A percentile compares a stretch with the other conserved stretches of the same genome.
Conservation (phyloP, 139 green algal genomes). For the Gonium pectorale region DNA sequence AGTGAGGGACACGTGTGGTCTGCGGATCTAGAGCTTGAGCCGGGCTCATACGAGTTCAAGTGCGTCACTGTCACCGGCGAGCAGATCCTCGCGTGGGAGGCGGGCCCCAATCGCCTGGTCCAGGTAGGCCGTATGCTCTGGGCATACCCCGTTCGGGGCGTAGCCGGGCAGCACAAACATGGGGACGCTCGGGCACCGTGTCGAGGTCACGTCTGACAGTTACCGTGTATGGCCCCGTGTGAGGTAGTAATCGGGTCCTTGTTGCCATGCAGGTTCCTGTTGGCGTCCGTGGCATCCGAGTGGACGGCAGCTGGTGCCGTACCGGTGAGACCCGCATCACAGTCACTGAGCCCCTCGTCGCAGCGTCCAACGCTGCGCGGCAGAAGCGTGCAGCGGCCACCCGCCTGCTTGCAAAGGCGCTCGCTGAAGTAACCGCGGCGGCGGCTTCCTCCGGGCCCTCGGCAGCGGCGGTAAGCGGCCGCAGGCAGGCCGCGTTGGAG, state of each 20-base stretch:
- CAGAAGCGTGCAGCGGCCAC: constrained; percentile 29
- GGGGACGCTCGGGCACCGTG: background rate
- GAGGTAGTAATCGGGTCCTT: no score
- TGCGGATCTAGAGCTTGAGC: constrained; percentile 42
- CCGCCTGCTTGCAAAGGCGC: constrained; percentile 12
- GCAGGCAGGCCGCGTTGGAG: background rate
- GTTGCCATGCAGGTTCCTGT: constrained; percentile 4
- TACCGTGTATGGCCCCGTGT: no score
- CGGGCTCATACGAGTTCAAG: constrained; percentile 58
- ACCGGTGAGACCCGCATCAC: constrained; percentile 1
- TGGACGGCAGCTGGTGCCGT: constrained; percentile 8
- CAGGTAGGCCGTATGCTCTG: no score
- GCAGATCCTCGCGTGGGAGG: constrained; percentile 5
- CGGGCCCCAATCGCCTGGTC: constrained; percentile 4
- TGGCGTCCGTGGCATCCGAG: constrained; percentile 13
- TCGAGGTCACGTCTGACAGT: no score
- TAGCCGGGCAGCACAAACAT: background rate
- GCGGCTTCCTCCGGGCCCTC: background rate
- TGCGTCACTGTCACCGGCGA: background rate
- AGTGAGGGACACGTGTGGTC: constrained; percentile 54
- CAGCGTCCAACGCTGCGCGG: background rate
- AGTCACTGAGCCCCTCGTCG: background rate
- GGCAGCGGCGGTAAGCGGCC: background rate
- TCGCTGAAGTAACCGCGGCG: constrained; percentile 14
- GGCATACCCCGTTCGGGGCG: background rate